Conservation (phyloP, 1,139 yeast genomes). For the Kurtzmaniella quercitrusa region DNA sequence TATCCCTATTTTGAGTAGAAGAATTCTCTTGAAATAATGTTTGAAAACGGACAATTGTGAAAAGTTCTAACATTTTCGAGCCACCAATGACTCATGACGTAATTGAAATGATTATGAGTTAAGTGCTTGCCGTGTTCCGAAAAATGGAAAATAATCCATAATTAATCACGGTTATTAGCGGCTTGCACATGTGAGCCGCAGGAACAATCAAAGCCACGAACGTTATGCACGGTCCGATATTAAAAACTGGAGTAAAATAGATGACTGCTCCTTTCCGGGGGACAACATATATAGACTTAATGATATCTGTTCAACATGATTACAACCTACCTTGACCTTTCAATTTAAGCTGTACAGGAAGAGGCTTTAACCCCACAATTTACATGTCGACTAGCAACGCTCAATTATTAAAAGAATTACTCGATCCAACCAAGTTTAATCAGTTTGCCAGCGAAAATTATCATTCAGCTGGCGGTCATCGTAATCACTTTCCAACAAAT, state of each 20-base stretch:
- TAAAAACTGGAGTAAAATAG: neutral
- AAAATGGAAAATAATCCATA: neutral
- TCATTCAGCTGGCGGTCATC: neutral
- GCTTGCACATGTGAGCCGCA: neutral
- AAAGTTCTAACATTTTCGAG: too few relatives aligned
- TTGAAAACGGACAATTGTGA: too few relatives aligned
- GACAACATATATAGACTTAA: neutral
- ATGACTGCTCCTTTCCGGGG: too few relatives aligned
- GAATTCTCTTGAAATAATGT: too few relatives aligned
- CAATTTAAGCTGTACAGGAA: neutral
- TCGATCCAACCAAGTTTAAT: neutral
- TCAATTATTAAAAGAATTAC: neutral
- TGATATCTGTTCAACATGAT: neutral
- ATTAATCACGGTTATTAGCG: neutral
- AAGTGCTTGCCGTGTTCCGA: neutral
- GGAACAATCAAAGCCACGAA: neutral
- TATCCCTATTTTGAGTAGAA: too few relatives aligned
- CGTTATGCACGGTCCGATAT: neutral
- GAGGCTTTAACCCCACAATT: neutral
- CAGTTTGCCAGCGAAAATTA: neutral
- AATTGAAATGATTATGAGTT: neutral
- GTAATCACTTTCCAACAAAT: conserved; percentile 9
- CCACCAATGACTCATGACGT: neutral
- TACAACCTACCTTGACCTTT: neutral
- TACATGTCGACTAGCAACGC: neutral